Percentiles rank a stretch among this genome's conserved stretches.
Conservation (phyloP, 2,329 filamentous ascomycete species). For the Raffaelea deltoideospora region DNA sequence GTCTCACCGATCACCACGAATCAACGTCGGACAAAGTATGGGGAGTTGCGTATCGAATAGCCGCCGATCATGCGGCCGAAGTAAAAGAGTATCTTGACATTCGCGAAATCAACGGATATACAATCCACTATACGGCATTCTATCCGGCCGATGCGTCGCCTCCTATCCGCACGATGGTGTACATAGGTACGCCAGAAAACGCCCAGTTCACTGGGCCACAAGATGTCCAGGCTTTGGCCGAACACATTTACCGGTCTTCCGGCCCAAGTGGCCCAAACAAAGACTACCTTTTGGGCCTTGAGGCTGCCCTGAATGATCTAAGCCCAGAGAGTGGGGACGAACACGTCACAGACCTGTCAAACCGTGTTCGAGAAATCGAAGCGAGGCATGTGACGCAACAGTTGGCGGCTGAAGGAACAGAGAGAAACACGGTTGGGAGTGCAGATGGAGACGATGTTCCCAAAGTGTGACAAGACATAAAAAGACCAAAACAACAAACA, state of each 20-base stretch:
- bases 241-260: slow-evolving; percentile 60
- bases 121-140: slow-evolving; percentile 81
- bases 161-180: slow-evolving; percentile 51
- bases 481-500: slow-evolving; percentile 5
- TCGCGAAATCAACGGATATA: slow-evolving; percentile 94
- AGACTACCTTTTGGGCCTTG: slow-evolving; percentile 75
- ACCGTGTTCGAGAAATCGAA: slow-evolving; percentile 48
- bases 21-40: slow-evolving; percentile 55
- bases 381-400: slow-evolving; percentile 7
- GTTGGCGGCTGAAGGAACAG: background rate
- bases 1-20: slow-evolving; percentile 52
- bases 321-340: slow-evolving; percentile 64
- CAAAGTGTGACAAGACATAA: slow-evolving; percentile 1
- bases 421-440: background rate
- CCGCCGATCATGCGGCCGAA: slow-evolving; percentile 53
- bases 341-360: slow-evolving; percentile 72
- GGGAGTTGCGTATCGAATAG: slow-evolving; percentile 86
- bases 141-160: slow-evolving; percentile 36
- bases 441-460: slow-evolving; percentile 1
- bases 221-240: slow-evolving; percentile 60
- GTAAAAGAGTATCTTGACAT: slow-evolving; percentile 86
- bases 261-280: slow-evolving; percentile 82
- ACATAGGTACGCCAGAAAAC: slow-evolving; percentile 88
- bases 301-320: slow-evolving; percentile 57
- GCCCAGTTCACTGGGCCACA: slow-evolving; percentile 82